Evolutionary conservation across 2,329 filamentous ascomycete genomes (phyloP).

Genomic region (Colletotrichum sp.): DNA sequence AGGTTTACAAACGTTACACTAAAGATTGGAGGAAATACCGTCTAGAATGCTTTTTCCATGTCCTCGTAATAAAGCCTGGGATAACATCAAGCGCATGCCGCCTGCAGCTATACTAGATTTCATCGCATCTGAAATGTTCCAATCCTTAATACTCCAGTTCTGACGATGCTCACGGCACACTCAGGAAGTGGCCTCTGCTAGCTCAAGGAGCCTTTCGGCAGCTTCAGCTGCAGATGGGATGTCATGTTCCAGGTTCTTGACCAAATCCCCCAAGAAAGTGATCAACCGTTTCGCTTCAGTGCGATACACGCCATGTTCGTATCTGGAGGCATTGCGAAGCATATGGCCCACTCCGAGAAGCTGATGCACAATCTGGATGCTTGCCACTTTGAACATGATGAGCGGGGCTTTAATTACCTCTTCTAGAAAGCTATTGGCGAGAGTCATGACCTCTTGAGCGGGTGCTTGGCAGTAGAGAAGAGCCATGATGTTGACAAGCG

Average conservation of each 20-base stretch:
- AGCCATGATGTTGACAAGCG: background rate
- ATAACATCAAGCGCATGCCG: rapidly evolving
- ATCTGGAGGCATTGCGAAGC: background rate
- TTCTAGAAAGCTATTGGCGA: background rate
- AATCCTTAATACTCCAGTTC: rapidly evolving
- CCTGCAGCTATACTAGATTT: rapidly evolving
- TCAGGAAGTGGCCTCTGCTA: background rate
- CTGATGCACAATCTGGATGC: background rate
- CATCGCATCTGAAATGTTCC: background rate
- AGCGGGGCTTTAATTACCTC: background rate
- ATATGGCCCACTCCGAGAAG: background rate
- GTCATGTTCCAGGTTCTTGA: background rate
- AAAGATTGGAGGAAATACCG: background rate
- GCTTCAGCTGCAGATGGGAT: background rate
- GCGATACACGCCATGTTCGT: background rate
- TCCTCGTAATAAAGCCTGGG: background rate
- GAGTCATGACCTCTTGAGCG: background rate
- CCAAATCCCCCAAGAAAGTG: background rate
- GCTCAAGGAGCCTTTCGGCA: background rate
- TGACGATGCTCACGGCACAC: background rate
- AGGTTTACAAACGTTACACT: rapidly evolving
- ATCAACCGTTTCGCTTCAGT: background rate
- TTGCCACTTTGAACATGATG: background rate
- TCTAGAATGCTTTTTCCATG: too few species aligned
- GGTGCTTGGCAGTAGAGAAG: background rate